These are phyloP conservation scores for Fusarium torulosum DNA, from an alignment of 2,329 filamentous ascomycete genomes.

Conservation along the genomic window DNA sequence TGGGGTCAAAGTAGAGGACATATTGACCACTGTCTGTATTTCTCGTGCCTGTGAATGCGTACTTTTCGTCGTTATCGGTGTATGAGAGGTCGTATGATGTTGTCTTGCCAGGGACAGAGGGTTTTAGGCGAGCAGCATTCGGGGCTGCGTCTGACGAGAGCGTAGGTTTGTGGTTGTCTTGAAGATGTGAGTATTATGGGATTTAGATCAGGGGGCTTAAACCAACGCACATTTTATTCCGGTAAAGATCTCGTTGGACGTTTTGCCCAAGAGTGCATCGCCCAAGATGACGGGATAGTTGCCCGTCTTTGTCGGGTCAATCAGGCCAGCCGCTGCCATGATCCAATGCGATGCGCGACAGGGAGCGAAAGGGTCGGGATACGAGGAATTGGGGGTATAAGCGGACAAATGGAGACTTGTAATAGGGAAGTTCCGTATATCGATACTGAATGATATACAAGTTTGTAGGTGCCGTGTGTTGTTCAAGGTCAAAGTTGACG, in stretches of 20 bases:
- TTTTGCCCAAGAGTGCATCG: constrained; percentile 69
- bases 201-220: not conserved
- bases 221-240: constrained; percentile 69
- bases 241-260: constrained; percentile 70
- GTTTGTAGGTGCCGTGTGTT: constrained; percentile 4
- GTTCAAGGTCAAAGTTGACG: constrained; percentile 23
- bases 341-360: constrained; percentile 21
- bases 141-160: constrained; percentile 63
- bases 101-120: constrained; percentile 61
- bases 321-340: constrained; percentile 53
- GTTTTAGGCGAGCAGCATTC: constrained; percentile 64
- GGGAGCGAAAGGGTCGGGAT: not conserved
- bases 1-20: constrained; percentile 81
- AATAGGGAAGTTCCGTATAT: not conserved
- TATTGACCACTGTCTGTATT: constrained; percentile 69
- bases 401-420: not conserved
- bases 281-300: constrained; percentile 75
- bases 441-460: not conserved
- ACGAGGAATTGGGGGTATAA: not conserved
- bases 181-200: constrained; percentile 16
- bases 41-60: constrained; percentile 71
- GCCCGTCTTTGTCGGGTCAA: constrained; percentile 71
- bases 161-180: constrained; percentile 73
- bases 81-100: constrained; percentile 69
- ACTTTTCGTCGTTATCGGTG: constrained; percentile 67